Evolutionary conservation across 164 flowering plant species (phyloP).

Genomic region (Echeveria elegans): DNA sequence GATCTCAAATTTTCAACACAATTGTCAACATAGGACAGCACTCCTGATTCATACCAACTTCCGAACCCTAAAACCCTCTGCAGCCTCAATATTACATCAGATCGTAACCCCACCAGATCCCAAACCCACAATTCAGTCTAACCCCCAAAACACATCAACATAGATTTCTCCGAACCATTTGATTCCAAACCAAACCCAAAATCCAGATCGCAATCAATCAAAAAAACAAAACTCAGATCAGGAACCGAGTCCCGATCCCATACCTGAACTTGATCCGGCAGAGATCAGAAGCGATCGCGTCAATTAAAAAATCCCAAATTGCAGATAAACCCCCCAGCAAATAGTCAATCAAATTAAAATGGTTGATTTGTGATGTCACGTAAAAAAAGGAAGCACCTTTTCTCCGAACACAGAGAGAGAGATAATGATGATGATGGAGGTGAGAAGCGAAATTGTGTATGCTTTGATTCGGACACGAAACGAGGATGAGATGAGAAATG

Average conservation of each 20-base stretch:
- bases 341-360: not conserved
- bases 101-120: no score
- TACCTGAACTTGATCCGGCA: not conserved
- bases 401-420: no score
- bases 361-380: constrained; percentile 1
- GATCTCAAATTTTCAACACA: no score
- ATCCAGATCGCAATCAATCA: no score
- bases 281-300: not conserved
- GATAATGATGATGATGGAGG: no score
- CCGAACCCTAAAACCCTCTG: no score
- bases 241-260: not conserved
- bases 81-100: no score
- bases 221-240: not conserved
- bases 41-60: not conserved
- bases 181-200: not conserved
- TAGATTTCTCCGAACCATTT: not conserved
- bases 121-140: not conserved
- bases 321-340: not conserved
- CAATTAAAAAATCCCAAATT: not conserved
- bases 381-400: not conserved
- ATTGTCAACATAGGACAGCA: no score
- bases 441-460: not conserved
- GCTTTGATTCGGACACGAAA: not conserved
- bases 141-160: not conserved
- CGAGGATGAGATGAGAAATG: not conserved